Base-by-base conservation (phyloP, 108 stramenopile genomes). In the Skeletonema marinoi region DNA sequence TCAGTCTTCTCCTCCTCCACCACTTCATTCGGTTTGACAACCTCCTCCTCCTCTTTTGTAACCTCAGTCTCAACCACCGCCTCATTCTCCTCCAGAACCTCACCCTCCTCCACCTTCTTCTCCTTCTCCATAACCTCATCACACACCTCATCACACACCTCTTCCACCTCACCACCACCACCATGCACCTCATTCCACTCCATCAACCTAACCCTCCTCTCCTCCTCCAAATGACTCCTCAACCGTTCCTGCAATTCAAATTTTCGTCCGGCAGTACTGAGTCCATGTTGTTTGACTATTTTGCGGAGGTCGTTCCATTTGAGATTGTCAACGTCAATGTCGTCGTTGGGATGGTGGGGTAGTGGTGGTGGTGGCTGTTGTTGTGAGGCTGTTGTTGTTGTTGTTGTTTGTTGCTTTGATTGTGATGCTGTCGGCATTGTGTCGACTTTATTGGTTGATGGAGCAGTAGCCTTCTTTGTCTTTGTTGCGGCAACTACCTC, bases 71-170 rank as follows among this genome's bases (percentile, higher is more conserved):
- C 50, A 19, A 19, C 17, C 5, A 14, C 50, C 50, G 0, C 6
- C 19, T 3, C 50, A 3, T 19, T 4, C 35, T 36, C 7, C 35
- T 36, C 35, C 35, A 36, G 4, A 17, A 21, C 50, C 17, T 51
- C 19, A 3, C 17, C 19, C 50, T 51, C 19, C 50, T 51, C 50
- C 16, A 19, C 19, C 19, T 17, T 4, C 50, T 51, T 19, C 19
- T 19, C 50, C 16, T n/a, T 0, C 41, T 39, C 8, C 25, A 32
- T 42, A 13, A 51, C 19, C 19, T 51, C 50, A 19, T 21, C 25
- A 16, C 32, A 21, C 60, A n/a, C 50, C 61, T n/a, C n/a, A n/a
- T n/a, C n/a, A n/a, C n/a, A n/a, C 59, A 31, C 70, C 35, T 58
- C 58, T 3, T 68, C 68, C 46, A 11, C 68, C 48, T 8, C 56